These are phyloP conservation scores for Xanthoceras sorbifolium DNA, from an alignment of 345 rosid genomes.

Conservation along the genomic window DNA sequence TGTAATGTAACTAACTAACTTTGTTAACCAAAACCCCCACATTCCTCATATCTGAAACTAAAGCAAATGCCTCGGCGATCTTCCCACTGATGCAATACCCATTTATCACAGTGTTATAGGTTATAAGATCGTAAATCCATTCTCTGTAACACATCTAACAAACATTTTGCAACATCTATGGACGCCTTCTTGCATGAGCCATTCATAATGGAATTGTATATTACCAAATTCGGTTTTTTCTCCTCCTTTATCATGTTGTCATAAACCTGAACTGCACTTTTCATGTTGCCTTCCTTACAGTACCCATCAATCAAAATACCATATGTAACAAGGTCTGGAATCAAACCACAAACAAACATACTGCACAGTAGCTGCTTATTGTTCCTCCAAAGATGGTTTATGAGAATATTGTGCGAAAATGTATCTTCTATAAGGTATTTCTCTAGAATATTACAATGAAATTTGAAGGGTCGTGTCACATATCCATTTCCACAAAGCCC, in stretches of 20 bases:
- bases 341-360: conserved; percentile 59
- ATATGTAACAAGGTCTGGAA: conserved; percentile 54
- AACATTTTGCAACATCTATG: conserved; percentile 29
- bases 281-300: conserved; percentile 56
- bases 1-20: conserved; percentile 59
- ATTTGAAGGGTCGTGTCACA: conserved; percentile 46
- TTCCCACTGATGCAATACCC: conserved; percentile 44
- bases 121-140: conserved; percentile 40
- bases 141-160: conserved; percentile 26
- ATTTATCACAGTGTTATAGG: conserved; percentile 54
- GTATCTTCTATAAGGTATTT: conserved; percentile 51
- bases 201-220: conserved; percentile 56
- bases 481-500: conserved; percentile 52
- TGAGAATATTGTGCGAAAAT: conserved; percentile 54
- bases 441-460: conserved; percentile 45
- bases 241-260: conserved; percentile 44
- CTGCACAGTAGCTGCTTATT: conserved; percentile 49
- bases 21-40: conserved; percentile 30
- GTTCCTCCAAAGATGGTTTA: conserved; percentile 46
- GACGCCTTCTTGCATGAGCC: conserved; percentile 57
- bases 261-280: conserved; percentile 47
- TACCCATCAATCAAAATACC: conserved; percentile 65
- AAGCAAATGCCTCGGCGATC: conserved; percentile 37
- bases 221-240: conserved; percentile 41
- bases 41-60: conserved; percentile 40